Evolutionary conservation across 2,329 filamentous ascomycete species (phyloP).

Genomic region (Didymella exigua): DNA sequence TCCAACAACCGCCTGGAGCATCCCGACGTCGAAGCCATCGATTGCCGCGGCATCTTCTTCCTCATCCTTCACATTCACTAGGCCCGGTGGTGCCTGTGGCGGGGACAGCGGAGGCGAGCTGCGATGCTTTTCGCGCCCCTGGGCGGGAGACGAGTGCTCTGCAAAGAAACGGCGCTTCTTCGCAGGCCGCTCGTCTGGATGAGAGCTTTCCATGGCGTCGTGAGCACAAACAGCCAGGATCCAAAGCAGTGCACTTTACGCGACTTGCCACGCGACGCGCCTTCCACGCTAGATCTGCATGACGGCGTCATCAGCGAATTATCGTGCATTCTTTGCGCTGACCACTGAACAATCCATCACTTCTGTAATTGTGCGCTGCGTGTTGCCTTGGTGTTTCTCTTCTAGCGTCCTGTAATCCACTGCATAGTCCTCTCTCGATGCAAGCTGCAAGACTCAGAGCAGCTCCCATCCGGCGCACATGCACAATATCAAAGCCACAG

Average conservation of each 20-base stretch:
- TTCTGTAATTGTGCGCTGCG: not conserved
- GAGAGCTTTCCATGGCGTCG: constrained; percentile 45
- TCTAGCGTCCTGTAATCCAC: not conserved
- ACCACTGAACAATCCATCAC: constrained; percentile 6
- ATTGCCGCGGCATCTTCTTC: constrained; percentile 16
- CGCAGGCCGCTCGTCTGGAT: constrained; percentile 59
- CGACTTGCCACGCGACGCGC: constrained; percentile 37
- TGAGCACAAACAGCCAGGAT: not conserved
- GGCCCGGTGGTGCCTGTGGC: constrained; percentile 34
- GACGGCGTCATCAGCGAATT: constrained; percentile 37
- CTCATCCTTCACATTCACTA: constrained; percentile 4
- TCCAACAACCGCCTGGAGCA: constrained; percentile 65
- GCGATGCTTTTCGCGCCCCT: constrained; percentile 20
- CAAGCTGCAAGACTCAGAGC: constrained; percentile 26
- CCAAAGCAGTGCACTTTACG: constrained; percentile 3
- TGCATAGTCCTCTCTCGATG: constrained; percentile 26
- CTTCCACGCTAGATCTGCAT: constrained; percentile 35
- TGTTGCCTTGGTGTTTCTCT: not conserved
- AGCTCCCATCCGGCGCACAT: constrained; percentile 27
- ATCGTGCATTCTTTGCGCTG: constrained; percentile 15
- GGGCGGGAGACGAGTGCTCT: constrained; percentile 53
- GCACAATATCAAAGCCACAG: constrained; percentile 3
- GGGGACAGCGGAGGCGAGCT: constrained; percentile 41
- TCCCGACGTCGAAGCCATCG: constrained; percentile 59
- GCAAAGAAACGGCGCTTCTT: constrained; percentile 70